These are phyloP conservation scores for Mallotus japonicus DNA, from an alignment of 441 rosid species.

Conservation along the genomic window DNA sequence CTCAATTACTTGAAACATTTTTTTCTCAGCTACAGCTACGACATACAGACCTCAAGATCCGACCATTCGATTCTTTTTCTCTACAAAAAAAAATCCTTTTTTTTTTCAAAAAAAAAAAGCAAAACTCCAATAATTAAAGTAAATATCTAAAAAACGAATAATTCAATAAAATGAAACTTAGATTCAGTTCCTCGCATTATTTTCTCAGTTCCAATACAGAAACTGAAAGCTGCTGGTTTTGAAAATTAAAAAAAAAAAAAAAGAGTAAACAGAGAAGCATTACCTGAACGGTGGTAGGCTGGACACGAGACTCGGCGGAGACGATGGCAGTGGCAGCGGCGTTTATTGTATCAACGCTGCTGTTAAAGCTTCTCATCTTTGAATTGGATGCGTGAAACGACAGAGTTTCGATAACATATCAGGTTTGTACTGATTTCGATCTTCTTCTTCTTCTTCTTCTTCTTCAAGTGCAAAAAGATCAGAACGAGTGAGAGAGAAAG, in stretches of 20 bases:
- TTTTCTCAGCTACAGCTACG: neutral
- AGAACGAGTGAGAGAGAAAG: neutral
- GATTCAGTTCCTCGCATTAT: neutral
- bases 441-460: slow-evolving; percentile 7
- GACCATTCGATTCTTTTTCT: neutral
- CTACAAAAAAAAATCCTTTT: neutral
- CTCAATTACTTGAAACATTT: neutral
- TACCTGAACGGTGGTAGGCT: slow-evolving; percentile 67
- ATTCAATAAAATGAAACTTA: neutral
- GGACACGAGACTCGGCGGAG: slow-evolving; percentile 80
- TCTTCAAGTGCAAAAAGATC: too few species aligned
- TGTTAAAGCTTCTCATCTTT: slow-evolving; percentile 52
- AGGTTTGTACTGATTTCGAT: slow-evolving; percentile 24
- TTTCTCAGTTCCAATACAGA: neutral
- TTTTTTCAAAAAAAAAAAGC: neutral
- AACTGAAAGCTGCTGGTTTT: too few species aligned
- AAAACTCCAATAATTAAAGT: neutral
- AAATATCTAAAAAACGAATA: neutral
- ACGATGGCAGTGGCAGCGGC: slow-evolving; percentile 97
- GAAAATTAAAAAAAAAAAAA: neutral
- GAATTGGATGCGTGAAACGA: slow-evolving; percentile 28
- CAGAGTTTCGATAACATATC: slow-evolving; percentile 29
- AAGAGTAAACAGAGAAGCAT: neutral
- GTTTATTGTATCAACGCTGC: slow-evolving; percentile 82
- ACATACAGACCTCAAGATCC: neutral